Evolutionary conservation across 257 asterid species (phyloP).

Genomic region (Mitragyna speciosa): DNA sequence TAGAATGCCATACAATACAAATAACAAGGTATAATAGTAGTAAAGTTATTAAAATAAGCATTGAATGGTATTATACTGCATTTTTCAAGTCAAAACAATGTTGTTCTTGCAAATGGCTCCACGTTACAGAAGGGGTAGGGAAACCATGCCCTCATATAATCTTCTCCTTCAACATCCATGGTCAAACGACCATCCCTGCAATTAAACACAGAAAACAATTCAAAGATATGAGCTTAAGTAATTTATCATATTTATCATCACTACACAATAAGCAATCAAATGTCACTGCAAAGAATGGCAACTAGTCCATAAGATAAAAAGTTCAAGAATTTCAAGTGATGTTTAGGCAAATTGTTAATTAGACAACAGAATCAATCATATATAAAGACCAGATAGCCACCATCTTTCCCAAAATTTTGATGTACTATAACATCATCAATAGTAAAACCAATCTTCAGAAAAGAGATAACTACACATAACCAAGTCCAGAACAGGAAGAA

Average conservation of each 20-base stretch:
- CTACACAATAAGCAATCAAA: neutral
- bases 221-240: neutral
- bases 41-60: neutral
- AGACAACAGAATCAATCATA: neutral
- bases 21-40: neutral
- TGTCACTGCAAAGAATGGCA: neutral
- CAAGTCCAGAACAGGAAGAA: neutral
- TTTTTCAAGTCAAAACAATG: conserved; percentile 71
- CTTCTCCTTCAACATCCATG: conserved; percentile 54
- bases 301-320: neutral
- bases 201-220: neutral
- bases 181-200: conserved; percentile 15
- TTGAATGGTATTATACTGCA: conserved; percentile 41
- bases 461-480: neutral
- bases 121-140: conserved; percentile 86
- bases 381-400: neutral
- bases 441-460: neutral
- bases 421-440: neutral
- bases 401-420: neutral
- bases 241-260: neutral
- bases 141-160: conserved; percentile 70
- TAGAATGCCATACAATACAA: neutral
- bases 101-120: conserved; percentile 74
- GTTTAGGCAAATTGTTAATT: neutral
- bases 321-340: neutral